Base-by-base conservation (phyloP, 2,329 filamentous ascomycete genomes). In the Aspergillus eucalypticola region DNA sequence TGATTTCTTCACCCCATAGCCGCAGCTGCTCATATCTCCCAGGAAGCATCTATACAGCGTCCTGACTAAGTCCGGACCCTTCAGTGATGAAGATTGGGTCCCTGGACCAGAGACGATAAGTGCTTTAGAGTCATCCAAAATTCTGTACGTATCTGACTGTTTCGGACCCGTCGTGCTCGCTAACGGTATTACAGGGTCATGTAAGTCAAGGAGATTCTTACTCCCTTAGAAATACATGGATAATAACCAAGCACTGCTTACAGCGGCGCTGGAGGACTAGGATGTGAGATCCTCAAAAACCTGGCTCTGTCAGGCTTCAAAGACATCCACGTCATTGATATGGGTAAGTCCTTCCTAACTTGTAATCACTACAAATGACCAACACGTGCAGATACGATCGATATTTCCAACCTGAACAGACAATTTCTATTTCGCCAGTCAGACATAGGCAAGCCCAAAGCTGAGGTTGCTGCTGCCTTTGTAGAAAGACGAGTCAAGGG, bases 311-410 rank as follows among this genome's bases (percentile, higher is more conserved):
- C 94, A 2, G 92, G 93, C 27, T 99, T 99, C 81, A 96, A 90
- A 76, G 87, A 96, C 71, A 97, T 99, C 67, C 92, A 99, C 80
- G 95, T 99, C 60, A 98, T 99, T 70, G 95, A 99, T 79, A 99
- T 99, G 95, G 91, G 90, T 90, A 78, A 60, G 82, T 73, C 27
- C 19, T 29, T 54, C 42, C 50, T 7, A 19, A 53, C 23, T 29
- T 2, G 7, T 27, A n/a, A 21, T 23, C 8, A 13, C n/a, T 48
- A 11, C 25, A 21, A n/a, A 13, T 7, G 46, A 49, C 62, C 69
- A 59, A 74, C 62, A 57, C 23, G n/a, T 21, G 41, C 66, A 92
- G 92, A 99, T 77, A 99, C 94, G 1, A 99, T 99, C 76, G 95
- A 99, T 73, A 94, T 99, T 62, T 97, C 93, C 54, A 99, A 99